Evolutionary conservation across 2,329 filamentous ascomycete genomes (phyloP).

Genomic region (Colletotrichum sp.): DNA sequence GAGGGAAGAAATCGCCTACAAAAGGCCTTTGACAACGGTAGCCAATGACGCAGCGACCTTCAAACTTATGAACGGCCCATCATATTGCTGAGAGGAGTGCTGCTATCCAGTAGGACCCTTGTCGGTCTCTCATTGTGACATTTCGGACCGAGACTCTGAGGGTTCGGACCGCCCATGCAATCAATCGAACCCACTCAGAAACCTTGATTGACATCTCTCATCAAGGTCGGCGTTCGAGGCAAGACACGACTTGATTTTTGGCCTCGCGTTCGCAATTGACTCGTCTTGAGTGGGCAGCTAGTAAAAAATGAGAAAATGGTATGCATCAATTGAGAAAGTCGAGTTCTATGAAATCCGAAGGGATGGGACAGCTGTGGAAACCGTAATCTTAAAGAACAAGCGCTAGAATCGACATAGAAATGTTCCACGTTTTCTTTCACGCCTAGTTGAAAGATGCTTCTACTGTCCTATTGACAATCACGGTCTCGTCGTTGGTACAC

Average conservation of each 20-base stretch:
- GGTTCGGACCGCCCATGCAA: background rate
- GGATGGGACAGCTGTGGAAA: no score
- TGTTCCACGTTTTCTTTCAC: background rate
- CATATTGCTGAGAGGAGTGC: background rate
- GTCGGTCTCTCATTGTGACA: background rate
- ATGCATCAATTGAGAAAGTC: background rate
- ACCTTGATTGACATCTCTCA: background rate
- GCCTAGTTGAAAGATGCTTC: background rate
- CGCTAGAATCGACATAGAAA: background rate
- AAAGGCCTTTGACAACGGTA: background rate
- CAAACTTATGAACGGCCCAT: background rate
- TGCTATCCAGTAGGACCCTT: background rate
- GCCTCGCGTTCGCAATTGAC: background rate
- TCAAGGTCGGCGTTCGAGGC: background rate
- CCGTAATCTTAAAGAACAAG: fast-evolving
- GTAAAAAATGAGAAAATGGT: fast-evolving
- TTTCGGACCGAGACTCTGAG: background rate
- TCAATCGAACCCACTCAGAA: background rate
- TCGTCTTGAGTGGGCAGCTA: background rate
- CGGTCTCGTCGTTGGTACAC: background rate
- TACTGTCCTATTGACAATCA: background rate
- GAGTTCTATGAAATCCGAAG: background rate
- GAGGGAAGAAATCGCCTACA: background rate
- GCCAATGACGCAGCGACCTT: background rate
- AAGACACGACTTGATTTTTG: fast-evolving